Evolutionary conservation across 352 stramenopile species (phyloP).

Genomic region (Elongisporangium prolatum): DNA sequence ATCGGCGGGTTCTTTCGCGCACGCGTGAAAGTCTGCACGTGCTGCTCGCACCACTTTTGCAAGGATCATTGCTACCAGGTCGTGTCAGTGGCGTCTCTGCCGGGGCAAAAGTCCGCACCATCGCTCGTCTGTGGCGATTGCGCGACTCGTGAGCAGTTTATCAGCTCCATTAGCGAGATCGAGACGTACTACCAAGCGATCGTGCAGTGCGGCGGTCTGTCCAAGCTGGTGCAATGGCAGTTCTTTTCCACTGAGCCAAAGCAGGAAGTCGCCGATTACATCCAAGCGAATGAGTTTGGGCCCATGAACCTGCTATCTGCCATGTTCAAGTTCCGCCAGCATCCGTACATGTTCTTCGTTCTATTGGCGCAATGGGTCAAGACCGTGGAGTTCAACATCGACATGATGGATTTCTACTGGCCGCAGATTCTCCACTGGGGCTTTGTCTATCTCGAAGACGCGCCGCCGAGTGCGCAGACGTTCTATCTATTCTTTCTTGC

Average conservation of each 20-base stretch:
- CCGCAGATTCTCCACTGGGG: constrained; percentile 67
- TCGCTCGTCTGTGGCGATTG: constrained; percentile 38
- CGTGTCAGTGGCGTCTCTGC: constrained; percentile 17
- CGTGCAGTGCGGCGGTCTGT: constrained; percentile 43
- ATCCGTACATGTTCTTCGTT: constrained; percentile 66
- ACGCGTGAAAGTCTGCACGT: constrained; percentile 40
- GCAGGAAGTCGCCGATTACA: constrained; percentile 28
- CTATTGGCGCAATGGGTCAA: constrained; percentile 57
- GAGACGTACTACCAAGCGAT: constrained; percentile 18
- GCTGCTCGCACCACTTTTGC: constrained; percentile 45
- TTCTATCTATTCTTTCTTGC: constrained; percentile 65
- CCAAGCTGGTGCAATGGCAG: constrained; percentile 44
- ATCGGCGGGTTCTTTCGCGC: constrained; percentile 36
- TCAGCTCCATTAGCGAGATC: constrained; percentile 25
- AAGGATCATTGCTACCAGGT: constrained; percentile 37
- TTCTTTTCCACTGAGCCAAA: constrained; percentile 53
- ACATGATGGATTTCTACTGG: constrained; percentile 69
- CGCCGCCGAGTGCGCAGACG: constrained; percentile 45
- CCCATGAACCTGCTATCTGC: constrained; percentile 47
- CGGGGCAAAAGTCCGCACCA: constrained; percentile 8
- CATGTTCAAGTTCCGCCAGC: constrained; percentile 64
- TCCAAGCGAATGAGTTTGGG: constrained; percentile 35
- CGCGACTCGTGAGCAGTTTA: constrained; percentile 42
- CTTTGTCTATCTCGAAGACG: constrained; percentile 36
- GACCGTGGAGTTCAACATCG: constrained; percentile 45